A percentile compares a stretch with the other conserved stretches of the same genome.
phyloP scores from a whole-genome alignment of 345 rosid genomes.

The Brassica incana region DNA sequence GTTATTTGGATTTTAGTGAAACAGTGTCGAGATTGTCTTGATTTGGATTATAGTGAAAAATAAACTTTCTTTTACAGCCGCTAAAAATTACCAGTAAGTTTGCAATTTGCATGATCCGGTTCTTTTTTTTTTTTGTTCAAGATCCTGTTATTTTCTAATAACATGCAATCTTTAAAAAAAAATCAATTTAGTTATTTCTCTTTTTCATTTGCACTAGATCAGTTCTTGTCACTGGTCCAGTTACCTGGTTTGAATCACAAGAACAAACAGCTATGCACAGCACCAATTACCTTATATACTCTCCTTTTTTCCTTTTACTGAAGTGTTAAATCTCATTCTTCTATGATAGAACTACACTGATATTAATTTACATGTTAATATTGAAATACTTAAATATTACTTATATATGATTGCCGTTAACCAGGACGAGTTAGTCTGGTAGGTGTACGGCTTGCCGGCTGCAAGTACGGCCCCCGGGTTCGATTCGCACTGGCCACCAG shows the following conservation, averaged over 20 bases:
- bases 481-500: too few relatives aligned
- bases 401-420: conserved; percentile 21
- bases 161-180: not conserved
- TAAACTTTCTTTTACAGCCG: not conserved
- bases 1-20: conserved; percentile 1
- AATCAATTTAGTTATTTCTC: too few relatives aligned
- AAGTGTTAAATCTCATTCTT: not conserved
- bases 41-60: not conserved
- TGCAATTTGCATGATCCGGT: conserved; percentile 16
- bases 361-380: not conserved
- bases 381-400: conserved; percentile 14
- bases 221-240: not conserved
- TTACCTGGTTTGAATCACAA: not conserved
- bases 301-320: not conserved
- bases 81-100: not conserved
- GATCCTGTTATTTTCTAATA: not conserved
- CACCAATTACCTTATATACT: not conserved
- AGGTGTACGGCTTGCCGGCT: too few relatives aligned
- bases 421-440: too few relatives aligned
- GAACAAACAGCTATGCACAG: not conserved
- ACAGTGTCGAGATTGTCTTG: not conserved
- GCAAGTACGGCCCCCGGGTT: too few relatives aligned
- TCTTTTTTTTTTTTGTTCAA: too few relatives aligned
- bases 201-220: not conserved
- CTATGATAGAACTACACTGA: not conserved